Base-by-base conservation (phyloP, 2,329 filamentous ascomycete species). In the Colletotrichum salicis region DNA sequence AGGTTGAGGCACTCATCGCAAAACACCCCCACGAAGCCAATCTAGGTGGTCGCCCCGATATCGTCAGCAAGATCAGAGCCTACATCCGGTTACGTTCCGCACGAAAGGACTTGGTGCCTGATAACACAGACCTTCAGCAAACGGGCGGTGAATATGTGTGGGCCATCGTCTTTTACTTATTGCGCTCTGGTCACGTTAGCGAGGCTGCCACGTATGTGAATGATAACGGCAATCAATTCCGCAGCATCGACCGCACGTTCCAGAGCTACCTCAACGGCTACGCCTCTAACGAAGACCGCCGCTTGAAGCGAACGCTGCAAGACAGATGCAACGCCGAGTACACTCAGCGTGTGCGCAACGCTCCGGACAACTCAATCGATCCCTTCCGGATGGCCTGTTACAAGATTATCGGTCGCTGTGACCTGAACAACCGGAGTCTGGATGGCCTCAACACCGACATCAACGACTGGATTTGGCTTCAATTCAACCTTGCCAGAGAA, bases 361-460 rank as follows among this genome's bases (percentile, higher is more conserved):
- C 94, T 0, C 93, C 94, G 0, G 94, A 96, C 70, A 92, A 95
- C 79, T 93, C 94, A 1, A 91, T 97, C 74, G 96, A 99, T 80
- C 96, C 96, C 31, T 99, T 97, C 84, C 92, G 95, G 65, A 95
- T 97, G 91, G 95, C 96, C 59, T 98, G 96, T 81, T 98, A 98
- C 87, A 98, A 99, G 86, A 92, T 99, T 73, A 93, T 99, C 76
- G 96, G 97, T 57, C 94, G 91, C 57, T 92, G 91, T 76, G 91
- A 92, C 77, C 83, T 93, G 31, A 86, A 84, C 78, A 91, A 91
- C 80, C 88, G 91, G 74, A 90, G 87, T 75, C 81, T 93, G 35
- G 90, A 91, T 29, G 88, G 88, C 57, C 82, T 93, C 45, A 89
- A 89, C 76, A 89, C 87, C 15, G 89, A 91, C 70, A 89, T 92